Evolutionary conservation across 2,329 filamentous ascomycete genomes (phyloP).

Genomic region (Trichoderma sp.): DNA sequence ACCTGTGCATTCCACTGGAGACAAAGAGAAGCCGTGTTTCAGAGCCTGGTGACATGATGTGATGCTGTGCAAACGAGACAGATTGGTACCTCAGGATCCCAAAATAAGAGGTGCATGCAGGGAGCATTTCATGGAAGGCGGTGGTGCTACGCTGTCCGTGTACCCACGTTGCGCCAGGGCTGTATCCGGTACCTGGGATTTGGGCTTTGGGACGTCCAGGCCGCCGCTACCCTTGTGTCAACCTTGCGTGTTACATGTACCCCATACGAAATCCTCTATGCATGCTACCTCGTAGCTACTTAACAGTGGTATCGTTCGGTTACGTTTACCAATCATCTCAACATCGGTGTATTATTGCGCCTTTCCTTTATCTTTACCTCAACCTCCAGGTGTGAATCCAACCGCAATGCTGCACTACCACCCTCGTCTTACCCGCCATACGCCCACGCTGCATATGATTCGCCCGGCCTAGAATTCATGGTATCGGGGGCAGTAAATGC

Average conservation of each 20-base stretch:
- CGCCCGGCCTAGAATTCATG: not conserved
- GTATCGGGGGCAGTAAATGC: slow-evolving; percentile 3
- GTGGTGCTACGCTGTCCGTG: not conserved
- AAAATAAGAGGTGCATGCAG: not conserved
- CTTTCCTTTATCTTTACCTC: not conserved
- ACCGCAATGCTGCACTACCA: not conserved
- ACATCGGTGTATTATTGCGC: not conserved
- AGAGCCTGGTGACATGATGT: not conserved
- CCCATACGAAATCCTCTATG: not conserved
- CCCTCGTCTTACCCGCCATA: not conserved
- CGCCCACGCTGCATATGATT: not conserved
- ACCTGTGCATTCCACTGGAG: not conserved
- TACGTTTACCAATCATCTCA: not conserved
- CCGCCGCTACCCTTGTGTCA: not conserved
- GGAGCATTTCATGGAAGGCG: not conserved
- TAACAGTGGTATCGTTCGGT: not conserved
- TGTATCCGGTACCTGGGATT: not conserved
- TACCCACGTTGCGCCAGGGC: not conserved
- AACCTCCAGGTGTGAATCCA: not conserved
- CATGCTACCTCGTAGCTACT: not conserved
- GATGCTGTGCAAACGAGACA: not conserved
- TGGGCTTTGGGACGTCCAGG: not conserved
- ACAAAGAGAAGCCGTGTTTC: not conserved
- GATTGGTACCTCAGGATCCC: not conserved
- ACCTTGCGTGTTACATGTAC: not conserved